These are phyloP conservation scores for Boletus fagicola DNA, from an alignment of 768 basidiomycete genomes.

Conservation along the genomic window DNA sequence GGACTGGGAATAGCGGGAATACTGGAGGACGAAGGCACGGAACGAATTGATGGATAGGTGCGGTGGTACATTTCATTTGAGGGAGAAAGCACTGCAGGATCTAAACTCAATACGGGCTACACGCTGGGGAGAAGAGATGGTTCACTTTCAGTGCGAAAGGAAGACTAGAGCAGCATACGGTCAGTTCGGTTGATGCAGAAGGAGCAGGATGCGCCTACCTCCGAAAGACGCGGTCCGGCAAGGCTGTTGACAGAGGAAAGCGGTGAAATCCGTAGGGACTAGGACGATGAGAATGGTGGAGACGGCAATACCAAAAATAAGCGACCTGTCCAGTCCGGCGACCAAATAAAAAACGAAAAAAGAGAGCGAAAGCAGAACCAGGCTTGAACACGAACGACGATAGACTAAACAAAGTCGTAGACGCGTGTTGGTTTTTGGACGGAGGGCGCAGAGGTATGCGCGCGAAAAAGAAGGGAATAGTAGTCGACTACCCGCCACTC, in stretches of 20 bases:
- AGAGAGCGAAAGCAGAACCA: background rate
- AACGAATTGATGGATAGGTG: conserved; percentile 52
- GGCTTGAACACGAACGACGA: background rate
- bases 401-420: background rate
- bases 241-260: conserved; percentile 4
- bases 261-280: background rate
- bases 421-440: conserved; percentile 11
- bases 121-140: background rate
- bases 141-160: conserved; percentile 22
- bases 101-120: conserved; percentile 14
- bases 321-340: background rate
- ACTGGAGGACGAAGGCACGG: conserved; percentile 45
- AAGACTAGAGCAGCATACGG: background rate
- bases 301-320: background rate
- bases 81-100: conserved; percentile 31
- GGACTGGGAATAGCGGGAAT: conserved; percentile 32
- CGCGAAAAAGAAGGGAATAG: conserved; percentile 10
- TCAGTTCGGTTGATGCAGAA: background rate
- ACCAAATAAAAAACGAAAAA: conserved; percentile 4
- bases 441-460: conserved; percentile 1
- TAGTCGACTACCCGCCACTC: conserved; percentile 13
- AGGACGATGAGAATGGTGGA: conserved; percentile 4
- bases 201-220: background rate
- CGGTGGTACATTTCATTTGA: conserved; percentile 62
- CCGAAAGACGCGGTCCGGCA: conserved; percentile 12